A percentile compares a stretch with the other conserved stretches of the same genome.
Evolutionary conservation across 306 rosid genomes (phyloP).

Genomic region (Dalbergia oliveri): DNA sequence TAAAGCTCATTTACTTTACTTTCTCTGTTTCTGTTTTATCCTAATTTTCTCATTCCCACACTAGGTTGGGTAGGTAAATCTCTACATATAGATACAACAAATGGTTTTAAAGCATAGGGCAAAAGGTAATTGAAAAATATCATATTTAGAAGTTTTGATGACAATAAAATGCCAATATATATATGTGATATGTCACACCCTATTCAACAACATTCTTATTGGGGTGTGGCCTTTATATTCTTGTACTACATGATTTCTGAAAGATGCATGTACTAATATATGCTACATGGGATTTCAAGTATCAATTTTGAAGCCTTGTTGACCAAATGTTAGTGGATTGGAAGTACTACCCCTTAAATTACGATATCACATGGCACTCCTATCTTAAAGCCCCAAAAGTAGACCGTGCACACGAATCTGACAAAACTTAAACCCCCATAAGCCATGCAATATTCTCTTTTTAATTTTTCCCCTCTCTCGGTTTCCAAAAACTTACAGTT

Average conservation of each 20-base stretch:
- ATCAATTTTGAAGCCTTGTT: slow-evolving; percentile 26
- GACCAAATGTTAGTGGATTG: slow-evolving; percentile 52
- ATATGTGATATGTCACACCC: neutral
- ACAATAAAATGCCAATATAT: neutral
- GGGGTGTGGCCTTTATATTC: slow-evolving; percentile 24
- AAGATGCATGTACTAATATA: slow-evolving; percentile 4
- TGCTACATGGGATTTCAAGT: slow-evolving; percentile 10
- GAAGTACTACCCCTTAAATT: slow-evolving; percentile 46
- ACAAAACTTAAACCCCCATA: slow-evolving; percentile 62
- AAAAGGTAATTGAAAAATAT: neutral
- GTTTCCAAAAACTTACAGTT: slow-evolving; percentile 53
- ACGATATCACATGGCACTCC: slow-evolving; percentile 59
- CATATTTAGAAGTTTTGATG: neutral
- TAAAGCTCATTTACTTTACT: neutral
- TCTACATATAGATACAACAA: neutral
- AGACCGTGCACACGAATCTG: slow-evolving; percentile 62
- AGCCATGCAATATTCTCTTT: slow-evolving; percentile 67
- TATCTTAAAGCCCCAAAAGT: slow-evolving; percentile 57
- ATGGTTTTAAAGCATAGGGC: too few relatives aligned
- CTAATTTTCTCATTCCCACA: neutral
- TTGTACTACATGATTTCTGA: slow-evolving; percentile 27
- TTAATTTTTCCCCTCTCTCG: slow-evolving; percentile 35
- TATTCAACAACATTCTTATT: slow-evolving; percentile 33
- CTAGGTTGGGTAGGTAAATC: neutral
- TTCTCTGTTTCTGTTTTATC: neutral